Evolutionary conservation across 371 early-diverging fungal species (phyloP).

Genomic region (Mucor saturninus): DNA sequence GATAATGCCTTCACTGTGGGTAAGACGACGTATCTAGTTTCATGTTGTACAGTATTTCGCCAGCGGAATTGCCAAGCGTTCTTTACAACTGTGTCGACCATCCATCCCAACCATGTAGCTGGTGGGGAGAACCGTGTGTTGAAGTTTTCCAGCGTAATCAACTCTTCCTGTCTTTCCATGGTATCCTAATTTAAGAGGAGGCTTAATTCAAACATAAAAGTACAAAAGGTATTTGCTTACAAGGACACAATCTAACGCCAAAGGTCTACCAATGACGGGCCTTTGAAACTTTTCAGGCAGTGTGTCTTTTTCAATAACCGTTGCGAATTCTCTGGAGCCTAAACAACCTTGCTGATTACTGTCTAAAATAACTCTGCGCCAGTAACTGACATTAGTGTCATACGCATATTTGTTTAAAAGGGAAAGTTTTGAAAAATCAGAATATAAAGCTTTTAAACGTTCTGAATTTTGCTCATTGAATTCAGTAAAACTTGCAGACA

Average conservation of each 20-base stretch:
- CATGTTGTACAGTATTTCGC: background rate
- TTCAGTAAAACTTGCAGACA: conserved; percentile 26
- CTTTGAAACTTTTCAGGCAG: conserved; percentile 26
- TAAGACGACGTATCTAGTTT: conserved; percentile 31
- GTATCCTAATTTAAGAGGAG: conserved; percentile 5
- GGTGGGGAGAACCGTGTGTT: conserved; percentile 15
- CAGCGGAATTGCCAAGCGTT: conserved; percentile 20
- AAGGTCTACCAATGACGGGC: conserved; percentile 29
- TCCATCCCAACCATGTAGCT: conserved; percentile 19
- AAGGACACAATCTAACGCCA: conserved; percentile 26
- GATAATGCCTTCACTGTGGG: conserved; percentile 38
- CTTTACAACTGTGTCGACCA: conserved; percentile 14
- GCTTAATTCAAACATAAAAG: background rate
- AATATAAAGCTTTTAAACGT: conserved; percentile 32
- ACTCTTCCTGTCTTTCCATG: conserved; percentile 33
- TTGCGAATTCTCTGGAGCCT: conserved; percentile 17
- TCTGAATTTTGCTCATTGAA: conserved; percentile 24
- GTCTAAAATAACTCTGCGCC: conserved; percentile 33
- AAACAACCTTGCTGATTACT: conserved; percentile 30
- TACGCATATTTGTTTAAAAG: conserved; percentile 36
- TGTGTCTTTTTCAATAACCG: conserved; percentile 18
- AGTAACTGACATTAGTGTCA: conserved; percentile 33
- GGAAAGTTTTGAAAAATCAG: conserved; percentile 34
- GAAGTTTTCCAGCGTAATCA: conserved; percentile 33
- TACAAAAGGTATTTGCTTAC: conserved; percentile 12